Base-by-base conservation (phyloP, 768 basidiomycete species). In the Tubosaeta brunneosetosa region DNA sequence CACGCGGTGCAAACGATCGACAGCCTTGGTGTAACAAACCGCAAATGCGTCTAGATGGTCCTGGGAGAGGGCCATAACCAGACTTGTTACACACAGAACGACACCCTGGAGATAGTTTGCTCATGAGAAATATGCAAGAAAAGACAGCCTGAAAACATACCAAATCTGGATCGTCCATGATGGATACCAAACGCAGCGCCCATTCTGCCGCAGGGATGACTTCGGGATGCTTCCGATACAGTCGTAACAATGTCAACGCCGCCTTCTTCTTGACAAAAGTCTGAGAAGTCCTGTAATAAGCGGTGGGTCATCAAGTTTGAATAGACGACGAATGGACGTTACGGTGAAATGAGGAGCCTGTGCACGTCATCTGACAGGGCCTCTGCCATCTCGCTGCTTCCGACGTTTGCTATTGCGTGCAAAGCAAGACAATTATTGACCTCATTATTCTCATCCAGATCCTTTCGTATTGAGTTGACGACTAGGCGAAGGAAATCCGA, bases 221-320 rank as follows among this genome's bases (percentile, higher is more conserved):
- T 54, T 90, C 88, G 3, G 94, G 91, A 64, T 97, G 93, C 67
- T 99, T 99, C 51, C 97, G 85, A 64, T 98, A 98, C 34, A 99
- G 73, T 47, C 97, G 80, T 27, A 99, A 78, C 27, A 98, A 70
- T 0, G 97, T 98, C 52, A 99, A 72, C 1, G 97, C 97, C 2
- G 97, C 95, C 69, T 99, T 99, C 75, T 99, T 99, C 77, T 94
- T 94, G 49, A 98, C 97, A 61, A 99, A 97, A 44, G 77, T 90
- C 60, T 87, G 85, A 1, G 95, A 97, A 17, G 94, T 97, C 41
- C 95, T 98, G 56, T 12, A 42, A 51, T 27, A 16, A 22, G 45
- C 10, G 29, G 47, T 66, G 8, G 61, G 52, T 29, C 33, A 9
- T 14, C 47, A 66, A 58, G 50, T 53, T 25, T 27, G 44, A 49